phyloP scores from a whole-genome alignment of 2,329 filamentous ascomycete genomes.

The Fusarium sp. region DNA sequence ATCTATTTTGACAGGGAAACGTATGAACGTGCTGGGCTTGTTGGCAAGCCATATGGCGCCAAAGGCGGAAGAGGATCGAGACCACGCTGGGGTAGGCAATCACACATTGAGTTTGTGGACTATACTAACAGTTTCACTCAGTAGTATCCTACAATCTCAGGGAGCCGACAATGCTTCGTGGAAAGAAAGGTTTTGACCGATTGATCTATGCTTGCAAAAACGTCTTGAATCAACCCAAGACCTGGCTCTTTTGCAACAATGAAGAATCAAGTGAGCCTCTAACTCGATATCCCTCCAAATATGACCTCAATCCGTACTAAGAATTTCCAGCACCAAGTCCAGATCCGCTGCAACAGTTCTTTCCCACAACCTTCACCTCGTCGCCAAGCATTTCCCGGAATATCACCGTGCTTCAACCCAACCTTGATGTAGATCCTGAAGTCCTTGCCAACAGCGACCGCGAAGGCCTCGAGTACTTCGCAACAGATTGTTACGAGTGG shows the following conservation, averaged over 20 bases:
- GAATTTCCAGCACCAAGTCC: conserved; percentile 60
- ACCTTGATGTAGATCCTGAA: conserved; percentile 45
- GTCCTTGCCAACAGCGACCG: conserved; percentile 56
- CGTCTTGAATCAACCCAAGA: conserved; percentile 76
- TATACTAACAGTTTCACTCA: conserved; percentile 57
- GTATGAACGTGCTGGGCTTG: conserved; percentile 87
- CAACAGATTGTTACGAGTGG: conserved; percentile 81
- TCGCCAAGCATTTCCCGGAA: conserved; percentile 35
- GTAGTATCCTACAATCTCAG: conserved; percentile 85
- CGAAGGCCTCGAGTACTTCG: conserved; percentile 73
- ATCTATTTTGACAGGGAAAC: conserved; percentile 86
- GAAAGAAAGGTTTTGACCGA: conserved; percentile 87
- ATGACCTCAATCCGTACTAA: conserved; percentile 41
- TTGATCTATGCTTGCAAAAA: conserved; percentile 85
- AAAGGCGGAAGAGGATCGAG: conserved; percentile 74
- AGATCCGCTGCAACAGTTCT: conserved; percentile 65
- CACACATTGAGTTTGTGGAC: background rate
- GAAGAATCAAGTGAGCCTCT: conserved; percentile 48
- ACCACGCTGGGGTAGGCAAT: conserved; percentile 78
- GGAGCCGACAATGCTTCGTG: conserved; percentile 82
- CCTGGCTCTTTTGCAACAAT: conserved; percentile 85
- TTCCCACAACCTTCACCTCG: conserved; percentile 61
- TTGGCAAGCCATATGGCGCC: conserved; percentile 76
- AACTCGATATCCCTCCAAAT: background rate
- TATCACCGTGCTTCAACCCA: conserved; percentile 42